Evolutionary conservation across 2,329 filamentous ascomycete genomes (phyloP).

Genomic region (Aspergillus japonicus): DNA sequence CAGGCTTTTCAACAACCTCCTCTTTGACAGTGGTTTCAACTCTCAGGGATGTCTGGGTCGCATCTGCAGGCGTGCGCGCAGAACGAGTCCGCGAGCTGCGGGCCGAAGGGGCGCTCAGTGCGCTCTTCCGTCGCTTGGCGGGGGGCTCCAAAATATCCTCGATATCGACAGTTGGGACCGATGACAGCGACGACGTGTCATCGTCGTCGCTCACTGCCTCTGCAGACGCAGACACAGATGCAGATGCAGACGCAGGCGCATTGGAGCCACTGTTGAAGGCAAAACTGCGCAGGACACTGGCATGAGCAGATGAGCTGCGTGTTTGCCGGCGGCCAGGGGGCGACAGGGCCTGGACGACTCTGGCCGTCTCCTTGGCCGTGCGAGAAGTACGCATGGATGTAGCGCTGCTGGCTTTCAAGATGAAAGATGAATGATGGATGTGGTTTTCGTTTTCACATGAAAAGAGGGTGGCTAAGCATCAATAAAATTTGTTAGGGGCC

Average conservation of each 20-base stretch:
- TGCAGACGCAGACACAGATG: constrained; percentile 17
- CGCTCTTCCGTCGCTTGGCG: constrained; percentile 52
- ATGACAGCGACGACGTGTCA: constrained; percentile 36
- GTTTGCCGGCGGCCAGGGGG: constrained; percentile 44
- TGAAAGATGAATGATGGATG: background rate
- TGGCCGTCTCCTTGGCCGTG: constrained; percentile 59
- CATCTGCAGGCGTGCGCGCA: constrained; percentile 2
- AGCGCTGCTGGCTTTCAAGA: background rate
- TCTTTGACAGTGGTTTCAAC: constrained; percentile 26
- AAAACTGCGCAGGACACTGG: constrained; percentile 29
- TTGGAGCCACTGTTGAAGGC: constrained; percentile 22
- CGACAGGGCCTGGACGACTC: constrained; percentile 53
- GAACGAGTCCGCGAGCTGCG: constrained; percentile 4
- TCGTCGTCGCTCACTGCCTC: constrained; percentile 27
- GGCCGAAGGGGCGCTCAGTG: constrained; percentile 19
- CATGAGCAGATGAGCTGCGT: constrained; percentile 38
- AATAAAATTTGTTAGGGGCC: constrained; percentile 11
- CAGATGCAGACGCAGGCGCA: constrained; percentile 31
- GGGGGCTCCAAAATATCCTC: constrained; percentile 53
- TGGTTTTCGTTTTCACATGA: constrained; percentile 24
- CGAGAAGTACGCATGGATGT: constrained; percentile 57
- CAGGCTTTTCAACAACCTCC: constrained; percentile 19
- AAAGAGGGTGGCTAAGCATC: constrained; percentile 9
- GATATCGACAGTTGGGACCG: constrained; percentile 51
- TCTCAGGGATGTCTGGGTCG: constrained; percentile 3